Evolutionary conservation across 2,329 filamentous ascomycete species (phyloP).

Genomic region (Colletotrichum truncatum): DNA sequence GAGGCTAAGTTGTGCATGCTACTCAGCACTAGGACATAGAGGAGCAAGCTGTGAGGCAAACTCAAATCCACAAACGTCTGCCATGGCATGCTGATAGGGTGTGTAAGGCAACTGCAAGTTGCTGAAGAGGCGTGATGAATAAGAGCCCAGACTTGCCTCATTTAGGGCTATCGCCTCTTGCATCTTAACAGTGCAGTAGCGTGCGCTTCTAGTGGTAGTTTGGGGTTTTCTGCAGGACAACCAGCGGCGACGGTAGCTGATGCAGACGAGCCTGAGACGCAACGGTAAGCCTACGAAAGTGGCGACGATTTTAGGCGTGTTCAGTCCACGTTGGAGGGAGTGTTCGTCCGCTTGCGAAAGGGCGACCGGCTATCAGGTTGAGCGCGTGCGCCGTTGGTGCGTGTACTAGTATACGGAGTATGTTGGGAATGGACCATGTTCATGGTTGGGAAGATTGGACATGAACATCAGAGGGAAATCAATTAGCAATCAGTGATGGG

Average conservation of each 20-base stretch:
- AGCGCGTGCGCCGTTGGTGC: neutral
- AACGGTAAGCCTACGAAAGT: neutral
- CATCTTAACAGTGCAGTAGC: constrained; percentile 10
- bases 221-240: constrained; percentile 19
- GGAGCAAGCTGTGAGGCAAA: neutral
- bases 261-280: neutral
- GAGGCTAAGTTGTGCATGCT: neutral
- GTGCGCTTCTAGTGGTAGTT: constrained; percentile 11
- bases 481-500: neutral
- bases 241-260: neutral
- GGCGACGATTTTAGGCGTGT: neutral
- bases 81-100: no score
- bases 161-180: neutral
- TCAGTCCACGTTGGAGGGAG: neutral
- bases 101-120: neutral
- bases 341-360: neutral
- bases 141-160: neutral
- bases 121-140: constrained; percentile 10
- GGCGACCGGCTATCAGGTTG: neutral
- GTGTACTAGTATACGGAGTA: no score
- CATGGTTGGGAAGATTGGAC: neutral
- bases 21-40: neutral
- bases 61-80: no score
- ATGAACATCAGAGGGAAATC: neutral
- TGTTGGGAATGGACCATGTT: neutral